Percentiles rank a stretch among this genome's conserved stretches.
phyloP scores from a whole-genome alignment of 108 stramenopile species.

The Aurantiochytrium sp. region DNA sequence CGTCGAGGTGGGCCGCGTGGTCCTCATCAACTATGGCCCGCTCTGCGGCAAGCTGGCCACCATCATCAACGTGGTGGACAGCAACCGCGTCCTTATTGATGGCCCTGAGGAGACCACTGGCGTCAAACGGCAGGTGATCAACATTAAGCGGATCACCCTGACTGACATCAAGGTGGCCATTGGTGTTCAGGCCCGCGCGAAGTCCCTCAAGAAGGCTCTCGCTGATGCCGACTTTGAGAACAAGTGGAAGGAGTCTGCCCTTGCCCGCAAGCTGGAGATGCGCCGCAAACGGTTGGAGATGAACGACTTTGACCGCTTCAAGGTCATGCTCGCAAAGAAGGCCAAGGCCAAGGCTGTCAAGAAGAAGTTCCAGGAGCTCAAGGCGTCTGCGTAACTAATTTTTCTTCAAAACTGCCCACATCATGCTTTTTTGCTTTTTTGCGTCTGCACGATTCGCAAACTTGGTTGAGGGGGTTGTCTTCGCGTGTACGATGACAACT shows the following conservation, averaged over 20 bases:
- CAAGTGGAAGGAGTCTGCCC: conserved; percentile 80
- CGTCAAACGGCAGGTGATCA: conserved; percentile 86
- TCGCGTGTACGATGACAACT: background rate
- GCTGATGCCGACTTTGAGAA: conserved; percentile 65
- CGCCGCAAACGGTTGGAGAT: conserved; percentile 74
- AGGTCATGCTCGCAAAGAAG: conserved; percentile 92
- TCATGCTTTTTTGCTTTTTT: too few species aligned
- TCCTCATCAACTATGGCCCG: conserved; percentile 93
- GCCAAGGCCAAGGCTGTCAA: conserved; percentile 77
- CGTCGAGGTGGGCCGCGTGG: conserved; percentile 97
- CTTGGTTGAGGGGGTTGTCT: too few species aligned
- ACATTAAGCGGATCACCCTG: conserved; percentile 77
- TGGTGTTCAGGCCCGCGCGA: conserved; percentile 75
- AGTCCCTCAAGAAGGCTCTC: conserved; percentile 79
- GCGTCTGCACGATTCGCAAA: too few species aligned
- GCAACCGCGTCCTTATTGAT: conserved; percentile 83
- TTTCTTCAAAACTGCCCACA: too few species aligned
- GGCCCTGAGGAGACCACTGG: conserved; percentile 79
- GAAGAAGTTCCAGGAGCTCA: conserved; percentile 75
- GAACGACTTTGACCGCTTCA: conserved; percentile 94
- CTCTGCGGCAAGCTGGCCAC: conserved; percentile 84
- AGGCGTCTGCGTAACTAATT: background rate
- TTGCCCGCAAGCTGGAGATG: conserved; percentile 86
- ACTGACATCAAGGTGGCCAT: conserved; percentile 88
- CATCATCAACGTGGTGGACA: conserved; percentile 94